Conservation (phyloP, 306 rosid genomes). For the Sesbania bispinosa region DNA sequence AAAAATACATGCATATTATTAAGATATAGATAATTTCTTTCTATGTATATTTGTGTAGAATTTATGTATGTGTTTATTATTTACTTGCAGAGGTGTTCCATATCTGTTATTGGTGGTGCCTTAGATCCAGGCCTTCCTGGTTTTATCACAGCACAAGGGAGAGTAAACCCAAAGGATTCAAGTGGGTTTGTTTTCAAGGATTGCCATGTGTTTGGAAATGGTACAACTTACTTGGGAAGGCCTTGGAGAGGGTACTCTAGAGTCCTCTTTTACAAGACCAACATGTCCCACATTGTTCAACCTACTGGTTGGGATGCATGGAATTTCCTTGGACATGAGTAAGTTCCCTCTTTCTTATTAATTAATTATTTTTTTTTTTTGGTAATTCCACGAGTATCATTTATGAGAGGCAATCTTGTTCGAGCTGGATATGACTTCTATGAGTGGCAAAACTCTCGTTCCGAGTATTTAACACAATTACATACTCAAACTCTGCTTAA, state of each 20-base stretch:
- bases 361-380: no score
- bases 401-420: no score
- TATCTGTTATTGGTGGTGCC: conserved; percentile 52
- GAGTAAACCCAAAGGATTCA: conserved; percentile 37
- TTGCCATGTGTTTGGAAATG: conserved; percentile 54
- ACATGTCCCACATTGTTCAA: conserved; percentile 38
- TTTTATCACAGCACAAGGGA: conserved; percentile 79
- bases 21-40: no score
- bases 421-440: no score
- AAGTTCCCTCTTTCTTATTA: conserved; percentile 6
- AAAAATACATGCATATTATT: no score
- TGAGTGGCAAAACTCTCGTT: no score
- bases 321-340: conserved; percentile 40
- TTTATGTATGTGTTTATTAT: background rate
- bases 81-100: conserved; percentile 51
- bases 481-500: no score
- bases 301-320: conserved; percentile 74
- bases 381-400: no score
- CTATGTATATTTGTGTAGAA: no score
- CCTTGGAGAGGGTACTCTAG: conserved; percentile 75
- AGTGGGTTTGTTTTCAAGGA: conserved; percentile 74
- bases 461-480: no score
- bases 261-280: conserved; percentile 63
- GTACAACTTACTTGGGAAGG: conserved; percentile 65
- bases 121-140: conserved; percentile 42